Evolutionary conservation across 352 stramenopile species (phyloP), one percentile per base, ranked within the genome.

Genomic region (Globisporangium middletonii): DNA sequence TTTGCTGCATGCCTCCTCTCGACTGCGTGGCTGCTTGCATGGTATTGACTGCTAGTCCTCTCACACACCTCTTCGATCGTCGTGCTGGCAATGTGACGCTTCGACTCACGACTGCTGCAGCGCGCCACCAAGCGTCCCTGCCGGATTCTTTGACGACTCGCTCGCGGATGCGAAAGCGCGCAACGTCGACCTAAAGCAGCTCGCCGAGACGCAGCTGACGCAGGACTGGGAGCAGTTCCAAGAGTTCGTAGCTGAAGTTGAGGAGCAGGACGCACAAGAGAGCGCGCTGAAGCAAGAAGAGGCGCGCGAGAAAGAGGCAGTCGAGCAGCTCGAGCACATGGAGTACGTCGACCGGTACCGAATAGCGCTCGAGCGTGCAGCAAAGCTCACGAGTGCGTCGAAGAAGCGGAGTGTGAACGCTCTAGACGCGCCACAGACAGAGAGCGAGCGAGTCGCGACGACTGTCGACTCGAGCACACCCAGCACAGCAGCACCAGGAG

Each of bases 241-340:
- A 50, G 66, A 75, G 42, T 89, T 89, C 30, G 72, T 79, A 13
- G 72, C 73, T 0, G 63, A 81, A 26, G 71, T 89, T 28, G 79
- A 89, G 62, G 50, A 79, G 43, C 63, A 78, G 47, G 68, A 73
- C 0, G 53, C 18, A 4, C 60, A 76, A 18, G 67, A 83, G 42
- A 51, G 69, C 35, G 46, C 70, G 37, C 46, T 65, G 19, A 52
- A 78, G 47, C 46, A 68, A 16, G 63, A 83, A 28, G 79, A 83
- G 35, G 51, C 28, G 5, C 69, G 78, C 45, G 72, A 77, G 45
- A 68, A 67, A 11, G 78, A 83, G 19, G 78, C 66, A 0, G 71
- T 76, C 16, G 68, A 86, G 57, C 62, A 77, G 47, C 71, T 89
- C 27, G 75, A 89, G 48, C 77, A 87, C 50, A 86, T 89, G 79